phyloP scores from a whole-genome alignment of 176 grass and related monocot genomes.

The Aegilops sharonensis region DNA sequence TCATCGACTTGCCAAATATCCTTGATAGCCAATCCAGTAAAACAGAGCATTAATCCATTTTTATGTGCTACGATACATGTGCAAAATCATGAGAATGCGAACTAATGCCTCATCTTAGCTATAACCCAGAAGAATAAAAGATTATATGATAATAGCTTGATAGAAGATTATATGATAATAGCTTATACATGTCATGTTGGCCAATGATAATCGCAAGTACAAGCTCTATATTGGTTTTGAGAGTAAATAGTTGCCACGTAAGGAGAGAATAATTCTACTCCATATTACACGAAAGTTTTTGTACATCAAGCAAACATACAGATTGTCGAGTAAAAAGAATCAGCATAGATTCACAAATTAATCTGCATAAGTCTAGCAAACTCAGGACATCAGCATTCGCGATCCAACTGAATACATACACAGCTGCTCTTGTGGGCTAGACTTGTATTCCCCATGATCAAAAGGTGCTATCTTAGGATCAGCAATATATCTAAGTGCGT shows the following conservation, averaged over 20 bases:
- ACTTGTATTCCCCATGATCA: not conserved
- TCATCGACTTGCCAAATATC: conserved; percentile 97
- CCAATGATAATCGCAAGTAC: not conserved
- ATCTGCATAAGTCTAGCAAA: not conserved
- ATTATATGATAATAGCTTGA: not conserved
- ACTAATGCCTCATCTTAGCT: not conserved
- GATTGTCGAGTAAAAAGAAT: not conserved
- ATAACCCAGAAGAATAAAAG: not conserved
- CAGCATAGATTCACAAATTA: not conserved
- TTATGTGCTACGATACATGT: not conserved
- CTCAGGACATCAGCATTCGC: not conserved
- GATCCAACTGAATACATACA: not conserved
- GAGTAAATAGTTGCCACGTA: not conserved
- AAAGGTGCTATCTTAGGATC: not conserved
- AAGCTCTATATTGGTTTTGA: not conserved
- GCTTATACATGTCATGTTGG: too few relatives aligned
- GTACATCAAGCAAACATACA: not conserved
- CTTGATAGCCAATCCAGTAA: conserved; percentile 86
- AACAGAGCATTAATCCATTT: not conserved
- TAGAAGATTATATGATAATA: not conserved
- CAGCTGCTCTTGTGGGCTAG: not conserved
- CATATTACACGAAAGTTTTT: not conserved
- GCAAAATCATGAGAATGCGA: not conserved
- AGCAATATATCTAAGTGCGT: not conserved
- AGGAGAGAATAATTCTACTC: not conserved